phyloP scores from a whole-genome alignment of 768 basidiomycete species.

The Macrolepiota dolichaula region DNA sequence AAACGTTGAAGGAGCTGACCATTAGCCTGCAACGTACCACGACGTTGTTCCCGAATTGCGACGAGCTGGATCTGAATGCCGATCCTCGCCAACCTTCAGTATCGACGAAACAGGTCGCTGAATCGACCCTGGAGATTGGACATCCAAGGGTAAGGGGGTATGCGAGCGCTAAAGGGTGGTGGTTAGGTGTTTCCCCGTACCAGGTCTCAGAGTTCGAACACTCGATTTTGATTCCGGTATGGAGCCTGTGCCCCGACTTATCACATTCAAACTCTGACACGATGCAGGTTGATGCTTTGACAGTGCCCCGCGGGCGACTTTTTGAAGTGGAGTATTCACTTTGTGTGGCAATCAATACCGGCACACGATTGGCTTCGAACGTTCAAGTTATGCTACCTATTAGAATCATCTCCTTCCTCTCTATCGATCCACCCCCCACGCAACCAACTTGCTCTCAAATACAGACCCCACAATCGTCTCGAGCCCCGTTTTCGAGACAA shows the following conservation, averaged over 20 bases:
- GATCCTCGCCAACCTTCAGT: too few relatives aligned
- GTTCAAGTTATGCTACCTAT: conserved; percentile 72
- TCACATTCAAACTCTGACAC: background rate
- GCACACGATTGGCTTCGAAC: conserved; percentile 52
- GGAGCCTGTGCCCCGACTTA: too few relatives aligned
- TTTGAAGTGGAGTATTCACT: conserved; percentile 59
- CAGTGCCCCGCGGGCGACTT: conserved; percentile 63
- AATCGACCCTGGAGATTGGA: too few relatives aligned
- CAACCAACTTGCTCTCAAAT: conserved; percentile 4
- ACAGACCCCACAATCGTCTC: background rate
- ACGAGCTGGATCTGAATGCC: too few relatives aligned
- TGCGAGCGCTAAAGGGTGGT: too few relatives aligned
- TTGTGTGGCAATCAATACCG: conserved; percentile 50
- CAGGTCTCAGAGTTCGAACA: conserved; percentile 40
- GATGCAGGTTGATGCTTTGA: conserved; percentile 61
- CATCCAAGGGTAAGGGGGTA: too few relatives aligned
- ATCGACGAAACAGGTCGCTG: too few relatives aligned
- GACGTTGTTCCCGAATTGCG: too few relatives aligned
- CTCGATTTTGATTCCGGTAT: conserved; percentile 63
- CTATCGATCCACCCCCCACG: conserved; percentile 75
- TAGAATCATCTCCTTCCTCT: conserved; percentile 78
- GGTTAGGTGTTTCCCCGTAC: too few relatives aligned
- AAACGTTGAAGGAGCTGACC: too few relatives aligned
- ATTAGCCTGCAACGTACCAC: too few relatives aligned
- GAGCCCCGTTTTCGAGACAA: background rate